Percentiles rank a stretch among this genome's conserved stretches.
These are phyloP conservation scores for Fusarium verrucosum DNA, from an alignment of 2,329 filamentous ascomycete genomes.

Conservation along the genomic window DNA sequence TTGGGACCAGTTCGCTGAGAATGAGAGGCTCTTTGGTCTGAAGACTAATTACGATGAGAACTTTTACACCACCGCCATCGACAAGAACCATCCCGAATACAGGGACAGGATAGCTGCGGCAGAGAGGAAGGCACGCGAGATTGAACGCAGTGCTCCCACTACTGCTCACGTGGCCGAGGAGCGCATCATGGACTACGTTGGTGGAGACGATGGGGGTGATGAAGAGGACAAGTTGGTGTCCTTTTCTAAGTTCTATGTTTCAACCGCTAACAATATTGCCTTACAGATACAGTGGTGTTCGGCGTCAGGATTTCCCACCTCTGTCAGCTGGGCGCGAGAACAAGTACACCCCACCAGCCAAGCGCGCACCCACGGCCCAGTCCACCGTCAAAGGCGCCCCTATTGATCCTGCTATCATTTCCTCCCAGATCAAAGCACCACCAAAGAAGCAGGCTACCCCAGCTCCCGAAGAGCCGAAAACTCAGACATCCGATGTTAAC, in stretches of 20 bases:
- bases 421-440: conserved; percentile 73
- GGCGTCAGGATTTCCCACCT: conserved; percentile 77
- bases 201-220: conserved; percentile 70
- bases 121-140: conserved; percentile 86
- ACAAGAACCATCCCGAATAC: conserved; percentile 85
- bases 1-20: conserved; percentile 96
- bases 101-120: conserved; percentile 80
- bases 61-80: conserved; percentile 90
- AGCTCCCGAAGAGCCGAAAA: conserved; percentile 41
- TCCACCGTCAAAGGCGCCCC: conserved; percentile 79
- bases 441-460: conserved; percentile 50
- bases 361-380: conserved; percentile 79
- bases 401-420: conserved; percentile 90
- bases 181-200: conserved; percentile 75
- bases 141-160: conserved; percentile 76
- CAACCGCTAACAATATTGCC: conserved; percentile 28
- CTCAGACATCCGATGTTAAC: conserved; percentile 36
- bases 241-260: neutral
- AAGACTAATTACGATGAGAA: conserved; percentile 93
- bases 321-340: conserved; percentile 63
- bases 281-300: conserved; percentile 87
- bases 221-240: conserved; percentile 87
- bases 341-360: conserved; percentile 91
- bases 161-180: conserved; percentile 93
- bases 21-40: conserved; percentile 86